These are phyloP conservation scores for Solanum sejunctum DNA, from an alignment of 257 asterid genomes.

Conservation along the genomic window DNA sequence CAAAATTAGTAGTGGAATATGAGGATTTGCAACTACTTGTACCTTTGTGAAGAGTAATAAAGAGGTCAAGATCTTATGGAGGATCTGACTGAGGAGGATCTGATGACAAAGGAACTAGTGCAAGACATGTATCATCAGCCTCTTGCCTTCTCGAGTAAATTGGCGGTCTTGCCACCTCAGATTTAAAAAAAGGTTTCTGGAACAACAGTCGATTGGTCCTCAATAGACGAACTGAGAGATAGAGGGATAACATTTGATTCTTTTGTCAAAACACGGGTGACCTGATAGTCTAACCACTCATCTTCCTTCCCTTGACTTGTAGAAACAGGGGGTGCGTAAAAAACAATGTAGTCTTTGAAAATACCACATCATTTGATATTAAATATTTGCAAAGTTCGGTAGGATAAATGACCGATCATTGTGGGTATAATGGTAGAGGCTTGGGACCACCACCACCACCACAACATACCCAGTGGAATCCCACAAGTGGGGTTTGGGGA, in stretches of 20 bases:
- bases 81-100: neutral
- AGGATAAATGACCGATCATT: neutral
- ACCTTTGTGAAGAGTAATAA: neutral
- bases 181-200: too few species aligned
- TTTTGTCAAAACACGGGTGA: neutral
- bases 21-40: neutral
- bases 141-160: neutral
- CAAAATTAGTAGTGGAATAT: neutral
- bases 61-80: neutral
- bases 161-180: neutral
- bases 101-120: neutral
- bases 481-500: too few species aligned
- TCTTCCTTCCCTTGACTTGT: neutral
- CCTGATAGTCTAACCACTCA: neutral
- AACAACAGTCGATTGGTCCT: neutral
- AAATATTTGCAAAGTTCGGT: too few species aligned
- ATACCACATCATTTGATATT: neutral
- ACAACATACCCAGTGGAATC: too few species aligned
- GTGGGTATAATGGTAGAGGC: too few species aligned
- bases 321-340: neutral
- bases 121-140: neutral
- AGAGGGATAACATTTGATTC: neutral
- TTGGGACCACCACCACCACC: too few species aligned
- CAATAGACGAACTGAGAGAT: neutral
- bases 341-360: neutral